Evolutionary conservation across 2,329 filamentous ascomycete genomes (phyloP).

Genomic region (Taxawa tesnikishii): DNA sequence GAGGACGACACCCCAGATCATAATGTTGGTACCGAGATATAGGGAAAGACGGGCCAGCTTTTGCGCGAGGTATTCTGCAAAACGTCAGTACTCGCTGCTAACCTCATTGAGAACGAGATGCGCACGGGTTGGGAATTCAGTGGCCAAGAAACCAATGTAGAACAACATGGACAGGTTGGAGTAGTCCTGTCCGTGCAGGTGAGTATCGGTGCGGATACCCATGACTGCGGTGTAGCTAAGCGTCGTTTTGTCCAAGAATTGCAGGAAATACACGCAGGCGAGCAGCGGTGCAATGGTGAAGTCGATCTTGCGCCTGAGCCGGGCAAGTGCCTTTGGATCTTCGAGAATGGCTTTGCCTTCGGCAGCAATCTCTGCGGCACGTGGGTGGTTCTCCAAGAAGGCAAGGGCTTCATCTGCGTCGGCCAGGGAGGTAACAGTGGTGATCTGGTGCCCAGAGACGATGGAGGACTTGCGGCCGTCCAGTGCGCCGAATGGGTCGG

Average conservation of each 20-base stretch:
- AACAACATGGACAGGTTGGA: conserved; percentile 10
- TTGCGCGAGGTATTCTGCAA: neutral
- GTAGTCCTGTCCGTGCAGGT: conserved; percentile 16
- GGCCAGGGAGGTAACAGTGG: conserved; percentile 8
- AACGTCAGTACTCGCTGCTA: neutral
- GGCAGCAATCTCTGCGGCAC: conserved; percentile 16
- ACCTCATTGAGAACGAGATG: no score
- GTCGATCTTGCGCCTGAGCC: conserved; percentile 18
- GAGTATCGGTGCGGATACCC: conserved; percentile 19
- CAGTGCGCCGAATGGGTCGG: conserved; percentile 8
- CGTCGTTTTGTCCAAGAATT: conserved; percentile 24
- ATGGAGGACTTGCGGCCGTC: conserved; percentile 11
- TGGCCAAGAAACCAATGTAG: conserved; percentile 10
- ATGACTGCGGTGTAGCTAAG: conserved; percentile 21
- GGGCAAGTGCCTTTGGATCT: conserved; percentile 9
- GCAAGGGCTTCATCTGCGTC: conserved; percentile 25
- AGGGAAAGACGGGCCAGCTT: neutral
- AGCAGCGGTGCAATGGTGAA: conserved; percentile 9
- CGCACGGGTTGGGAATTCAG: conserved; percentile 11
- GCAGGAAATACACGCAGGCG: conserved; percentile 12
- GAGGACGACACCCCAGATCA: conserved; percentile 18
- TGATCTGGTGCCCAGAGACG: neutral
- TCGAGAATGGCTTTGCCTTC: conserved; percentile 15
- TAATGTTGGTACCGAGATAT: conserved; percentile 16
- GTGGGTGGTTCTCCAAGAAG: conserved; percentile 20